A percentile compares a stretch with the other conserved stretches of the same genome.
Conservation (phyloP, 768 basidiomycete species). For the Leccinum pellstonianum region DNA sequence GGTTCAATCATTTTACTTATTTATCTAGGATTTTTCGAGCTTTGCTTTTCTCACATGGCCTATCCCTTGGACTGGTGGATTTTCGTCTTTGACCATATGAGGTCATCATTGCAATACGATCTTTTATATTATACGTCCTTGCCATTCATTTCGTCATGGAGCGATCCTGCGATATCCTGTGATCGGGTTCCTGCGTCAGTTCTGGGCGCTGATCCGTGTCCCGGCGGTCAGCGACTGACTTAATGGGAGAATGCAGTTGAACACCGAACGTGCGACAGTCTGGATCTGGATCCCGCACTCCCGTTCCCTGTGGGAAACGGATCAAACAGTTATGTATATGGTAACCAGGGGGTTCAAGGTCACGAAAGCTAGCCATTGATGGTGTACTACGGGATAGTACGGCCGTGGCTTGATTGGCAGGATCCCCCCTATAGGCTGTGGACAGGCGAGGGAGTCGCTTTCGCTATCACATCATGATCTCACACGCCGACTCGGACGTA, state of each 20-base stretch:
- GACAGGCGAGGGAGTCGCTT: too few species aligned
- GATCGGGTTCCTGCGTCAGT: background rate
- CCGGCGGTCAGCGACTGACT: background rate
- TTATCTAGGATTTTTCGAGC: background rate
- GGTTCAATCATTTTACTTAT: background rate
- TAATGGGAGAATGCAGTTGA: background rate
- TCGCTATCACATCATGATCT: too few species aligned
- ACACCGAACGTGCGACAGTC: background rate
- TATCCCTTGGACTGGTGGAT: background rate
- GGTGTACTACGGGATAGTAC: background rate
- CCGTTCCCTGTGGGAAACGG: background rate
- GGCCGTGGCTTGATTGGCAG: background rate
- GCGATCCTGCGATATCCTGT: background rate
- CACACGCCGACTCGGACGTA: too few species aligned
- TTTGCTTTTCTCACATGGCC: background rate
- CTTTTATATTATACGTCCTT: background rate
- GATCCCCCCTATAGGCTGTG: background rate
- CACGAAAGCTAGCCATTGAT: background rate
- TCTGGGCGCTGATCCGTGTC: slow-evolving; percentile 3
- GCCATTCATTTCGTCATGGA: background rate
- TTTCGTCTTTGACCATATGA: background rate
- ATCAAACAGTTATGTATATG: background rate
- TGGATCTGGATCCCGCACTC: background rate
- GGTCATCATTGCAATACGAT: background rate
- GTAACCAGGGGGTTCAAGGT: background rate